Evolutionary conservation across 768 basidiomycete species (phyloP).

Genomic region (Termitomyces bulborhizus): DNA sequence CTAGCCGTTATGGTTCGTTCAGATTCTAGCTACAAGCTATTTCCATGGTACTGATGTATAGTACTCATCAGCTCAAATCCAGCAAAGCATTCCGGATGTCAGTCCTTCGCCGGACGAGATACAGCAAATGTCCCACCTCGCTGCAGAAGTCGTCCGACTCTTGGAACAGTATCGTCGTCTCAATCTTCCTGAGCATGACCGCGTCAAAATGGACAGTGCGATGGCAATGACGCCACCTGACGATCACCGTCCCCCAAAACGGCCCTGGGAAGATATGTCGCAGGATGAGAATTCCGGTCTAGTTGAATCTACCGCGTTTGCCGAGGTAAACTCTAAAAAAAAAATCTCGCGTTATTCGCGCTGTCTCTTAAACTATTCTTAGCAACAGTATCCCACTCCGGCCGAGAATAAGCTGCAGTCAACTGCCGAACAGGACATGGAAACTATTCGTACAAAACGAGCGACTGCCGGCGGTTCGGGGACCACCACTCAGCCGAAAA

Average conservation of each 20-base stretch:
- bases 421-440: constrained; percentile 81
- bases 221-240: constrained; percentile 30
- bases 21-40: background rate
- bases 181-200: constrained; percentile 30
- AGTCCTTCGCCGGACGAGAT: constrained; percentile 55
- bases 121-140: constrained; percentile 63
- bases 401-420: constrained; percentile 37
- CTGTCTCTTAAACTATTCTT: background rate
- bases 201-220: constrained; percentile 23
- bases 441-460: constrained; percentile 74
- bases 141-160: constrained; percentile 60
- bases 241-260: constrained; percentile 60
- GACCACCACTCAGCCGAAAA: constrained; percentile 54
- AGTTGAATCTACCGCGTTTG: constrained; percentile 19
- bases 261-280: constrained; percentile 75
- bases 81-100: constrained; percentile 37
- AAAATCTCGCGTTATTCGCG: background rate
- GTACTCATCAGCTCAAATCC: constrained; percentile 32
- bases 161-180: constrained; percentile 54
- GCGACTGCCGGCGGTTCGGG: constrained; percentile 59
- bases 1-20: constrained; percentile 57
- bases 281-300: constrained; percentile 32
- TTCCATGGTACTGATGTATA: constrained; percentile 3
- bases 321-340: constrained; percentile 24
- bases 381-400: constrained; percentile 22